Evolutionary conservation across 73 alveolate genomes (phyloP).

Genomic region (Paramecium biaurelia): DNA sequence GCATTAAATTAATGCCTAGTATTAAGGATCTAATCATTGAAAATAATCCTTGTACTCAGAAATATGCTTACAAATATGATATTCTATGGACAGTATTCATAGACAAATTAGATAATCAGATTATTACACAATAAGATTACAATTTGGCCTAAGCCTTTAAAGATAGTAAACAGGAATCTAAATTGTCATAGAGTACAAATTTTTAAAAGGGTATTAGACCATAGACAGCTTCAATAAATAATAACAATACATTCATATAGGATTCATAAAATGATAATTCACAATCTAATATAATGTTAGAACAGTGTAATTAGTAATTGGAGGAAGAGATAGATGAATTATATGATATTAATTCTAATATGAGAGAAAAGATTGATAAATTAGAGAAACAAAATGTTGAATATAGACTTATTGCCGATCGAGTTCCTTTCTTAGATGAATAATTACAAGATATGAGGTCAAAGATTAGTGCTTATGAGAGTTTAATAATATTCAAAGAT

Average conservation of each 20-base stretch:
- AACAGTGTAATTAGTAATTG: not conserved
- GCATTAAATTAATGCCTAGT: constrained; percentile 18
- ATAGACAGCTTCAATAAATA: not conserved
- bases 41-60: not conserved
- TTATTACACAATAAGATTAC: not conserved
- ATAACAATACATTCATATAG: not conserved
- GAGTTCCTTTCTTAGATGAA: constrained; percentile 31
- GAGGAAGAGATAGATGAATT: constrained; percentile 25
- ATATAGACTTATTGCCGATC: not conserved
- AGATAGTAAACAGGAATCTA: not conserved
- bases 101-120: constrained; percentile 1
- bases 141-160: not conserved
- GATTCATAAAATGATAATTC: not conserved
- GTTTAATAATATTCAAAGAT: not conserved
- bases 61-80: constrained; percentile 27
- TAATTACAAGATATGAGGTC: not conserved
- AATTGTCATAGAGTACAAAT: not conserved
- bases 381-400: not conserved
- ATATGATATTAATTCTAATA: not conserved
- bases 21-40: not conserved
- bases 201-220: not conserved
- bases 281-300: not conserved
- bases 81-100: not conserved
- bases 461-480: not conserved
- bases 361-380: not conserved